Evolutionary conservation across 1,139 yeast genomes (phyloP).

Genomic region (Tardiomyces blankii): DNA sequence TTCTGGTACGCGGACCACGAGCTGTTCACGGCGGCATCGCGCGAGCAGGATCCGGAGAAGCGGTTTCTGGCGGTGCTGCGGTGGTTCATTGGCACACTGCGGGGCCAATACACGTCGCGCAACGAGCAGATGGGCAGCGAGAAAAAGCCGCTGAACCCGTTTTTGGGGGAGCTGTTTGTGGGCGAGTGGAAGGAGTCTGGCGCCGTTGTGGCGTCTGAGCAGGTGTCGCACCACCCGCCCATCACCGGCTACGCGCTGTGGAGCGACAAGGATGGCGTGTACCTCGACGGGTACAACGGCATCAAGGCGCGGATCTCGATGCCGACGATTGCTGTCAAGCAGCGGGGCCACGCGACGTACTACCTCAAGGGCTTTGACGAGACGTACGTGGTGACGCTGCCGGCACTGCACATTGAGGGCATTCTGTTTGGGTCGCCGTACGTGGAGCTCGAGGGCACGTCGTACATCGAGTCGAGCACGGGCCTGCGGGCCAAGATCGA

Average conservation of each 20-base stretch:
- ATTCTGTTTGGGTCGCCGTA: constrained; percentile 81
- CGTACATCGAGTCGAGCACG: constrained; percentile 67
- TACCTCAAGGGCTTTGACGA: constrained; percentile 50
- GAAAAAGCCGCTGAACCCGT: constrained; percentile 93
- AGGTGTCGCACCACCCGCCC: constrained; percentile 95
- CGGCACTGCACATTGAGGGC: constrained; percentile 94
- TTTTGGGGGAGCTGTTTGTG: constrained; percentile 82
- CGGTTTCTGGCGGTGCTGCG: constrained; percentile 73
- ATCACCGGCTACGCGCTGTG: constrained; percentile 76
- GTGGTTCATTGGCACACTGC: constrained; percentile 86
- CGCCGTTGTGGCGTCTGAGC: constrained; percentile 71
- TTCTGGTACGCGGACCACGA: constrained; percentile 80
- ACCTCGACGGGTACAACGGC: constrained; percentile 80
- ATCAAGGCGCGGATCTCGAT: constrained; percentile 77
- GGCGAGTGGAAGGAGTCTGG: constrained; percentile 58
- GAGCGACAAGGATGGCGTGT: constrained; percentile 58
- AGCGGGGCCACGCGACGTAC: constrained; percentile 80
- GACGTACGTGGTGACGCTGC: constrained; percentile 71
- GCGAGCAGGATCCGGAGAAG: constrained; percentile 34
- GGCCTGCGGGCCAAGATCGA: constrained; percentile 71
- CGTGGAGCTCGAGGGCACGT: constrained; percentile 69
- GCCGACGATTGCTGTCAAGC: constrained; percentile 72
- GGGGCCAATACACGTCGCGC: constrained; percentile 89
- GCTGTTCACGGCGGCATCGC: constrained; percentile 59
- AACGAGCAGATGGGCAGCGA: constrained; percentile 86